These are phyloP conservation scores for Eucalyptus tenuipes DNA, from an alignment of 345 rosid genomes.

Conservation along the genomic window DNA sequence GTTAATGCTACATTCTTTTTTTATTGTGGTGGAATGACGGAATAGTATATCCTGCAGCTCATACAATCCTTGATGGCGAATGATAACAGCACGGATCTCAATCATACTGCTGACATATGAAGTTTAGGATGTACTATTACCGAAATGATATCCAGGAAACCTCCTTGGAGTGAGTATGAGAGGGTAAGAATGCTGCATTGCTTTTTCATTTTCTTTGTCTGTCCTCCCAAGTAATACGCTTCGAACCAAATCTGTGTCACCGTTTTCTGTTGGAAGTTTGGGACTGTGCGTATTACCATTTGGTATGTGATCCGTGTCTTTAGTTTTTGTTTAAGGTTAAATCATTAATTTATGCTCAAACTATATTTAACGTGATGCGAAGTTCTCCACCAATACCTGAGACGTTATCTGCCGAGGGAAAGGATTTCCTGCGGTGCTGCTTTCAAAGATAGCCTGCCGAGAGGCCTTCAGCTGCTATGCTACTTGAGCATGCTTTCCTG, in stretches of 20 bases:
- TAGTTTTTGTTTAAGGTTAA: not conserved
- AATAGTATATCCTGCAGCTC: too few species aligned
- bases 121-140: too few species aligned
- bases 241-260: not conserved
- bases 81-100: too few species aligned
- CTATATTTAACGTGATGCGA: constrained; percentile 75
- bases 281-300: not conserved
- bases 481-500: constrained; percentile 66
- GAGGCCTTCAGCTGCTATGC: constrained; percentile 57
- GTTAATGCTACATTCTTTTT: not conserved
- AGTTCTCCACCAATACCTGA: constrained; percentile 72
- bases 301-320: not conserved
- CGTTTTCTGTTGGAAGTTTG: not conserved
- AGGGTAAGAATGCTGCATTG: constrained; percentile 41
- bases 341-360: constrained; percentile 47
- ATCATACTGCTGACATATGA: too few species aligned
- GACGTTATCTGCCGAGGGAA: constrained; percentile 64
- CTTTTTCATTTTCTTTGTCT: not conserved
- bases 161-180: constrained; percentile 76
- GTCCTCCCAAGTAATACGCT: not conserved
- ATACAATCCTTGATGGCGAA: too few species aligned
- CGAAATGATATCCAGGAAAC: not conserved
- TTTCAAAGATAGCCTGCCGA: constrained; percentile 83
- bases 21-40: not conserved
- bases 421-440: constrained; percentile 67